phyloP scores from a whole-genome alignment of 805 yeast species.

The Wickerhamiella shivajii region DNA sequence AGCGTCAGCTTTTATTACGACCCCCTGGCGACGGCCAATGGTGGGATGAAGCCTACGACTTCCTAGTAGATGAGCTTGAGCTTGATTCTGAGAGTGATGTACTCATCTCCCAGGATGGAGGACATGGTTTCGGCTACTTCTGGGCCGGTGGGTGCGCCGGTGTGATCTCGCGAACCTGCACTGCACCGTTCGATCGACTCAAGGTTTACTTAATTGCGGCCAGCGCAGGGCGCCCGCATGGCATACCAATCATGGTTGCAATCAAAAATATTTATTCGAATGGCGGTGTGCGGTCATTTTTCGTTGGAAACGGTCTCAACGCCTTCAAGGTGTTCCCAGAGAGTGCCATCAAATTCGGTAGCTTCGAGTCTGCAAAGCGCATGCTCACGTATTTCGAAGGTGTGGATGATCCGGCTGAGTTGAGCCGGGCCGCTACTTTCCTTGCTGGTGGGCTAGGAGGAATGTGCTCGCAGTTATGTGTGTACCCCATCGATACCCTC shows the following conservation, averaged over 20 bases:
- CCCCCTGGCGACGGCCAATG: conserved; percentile 39
- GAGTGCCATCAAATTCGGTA: conserved; percentile 92
- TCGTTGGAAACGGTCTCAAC: conserved; percentile 90
- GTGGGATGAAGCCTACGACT: conserved; percentile 65
- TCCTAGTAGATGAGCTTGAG: conserved; percentile 68
- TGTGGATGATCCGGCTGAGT: conserved; percentile 46
- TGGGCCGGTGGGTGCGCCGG: conserved; percentile 94
- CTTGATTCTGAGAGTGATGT: conserved; percentile 87
- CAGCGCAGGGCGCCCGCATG: conserved; percentile 24
- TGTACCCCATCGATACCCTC: conserved; percentile 89
- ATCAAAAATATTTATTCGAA: conserved; percentile 66
- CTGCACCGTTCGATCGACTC: conserved; percentile 93
- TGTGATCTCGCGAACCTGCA: conserved; percentile 86
- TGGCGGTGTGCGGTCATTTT: conserved; percentile 79
- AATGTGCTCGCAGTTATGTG: conserved; percentile 79
- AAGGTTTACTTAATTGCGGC: conserved; percentile 90
- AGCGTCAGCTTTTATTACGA: conserved; percentile 66
- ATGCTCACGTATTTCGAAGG: conserved; percentile 64
- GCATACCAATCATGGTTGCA: conserved; percentile 69
- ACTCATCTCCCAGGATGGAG: conserved; percentile 59
- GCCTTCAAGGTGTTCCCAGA: conserved; percentile 93
- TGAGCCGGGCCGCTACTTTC: conserved; percentile 69
- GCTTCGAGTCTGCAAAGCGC: conserved; percentile 77
- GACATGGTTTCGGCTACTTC: conserved; percentile 80
- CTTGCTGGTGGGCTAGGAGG: conserved; percentile 95